phyloP scores from a whole-genome alignment of 1,284 basidiomycete genomes.

The Omphalotus olearius region DNA sequence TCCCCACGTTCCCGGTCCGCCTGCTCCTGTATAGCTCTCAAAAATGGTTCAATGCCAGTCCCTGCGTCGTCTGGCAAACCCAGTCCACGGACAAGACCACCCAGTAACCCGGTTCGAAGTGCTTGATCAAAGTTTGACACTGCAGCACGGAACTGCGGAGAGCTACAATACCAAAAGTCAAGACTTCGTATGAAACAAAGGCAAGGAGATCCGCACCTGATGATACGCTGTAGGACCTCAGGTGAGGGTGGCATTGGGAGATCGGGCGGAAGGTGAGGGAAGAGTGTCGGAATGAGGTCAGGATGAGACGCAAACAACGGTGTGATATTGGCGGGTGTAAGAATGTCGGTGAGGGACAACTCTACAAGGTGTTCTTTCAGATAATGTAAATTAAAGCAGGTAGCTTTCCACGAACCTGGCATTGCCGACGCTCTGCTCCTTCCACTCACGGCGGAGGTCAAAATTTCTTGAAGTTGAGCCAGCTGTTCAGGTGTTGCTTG shows the following conservation, averaged over 20 bases:
- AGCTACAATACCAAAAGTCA: constrained; percentile 20
- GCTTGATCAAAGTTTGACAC: constrained; percentile 75
- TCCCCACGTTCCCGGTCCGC: constrained; percentile 46
- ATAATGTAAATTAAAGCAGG: constrained; percentile 12
- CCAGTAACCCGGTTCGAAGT: constrained; percentile 68
- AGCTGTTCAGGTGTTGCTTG: constrained; percentile 53
- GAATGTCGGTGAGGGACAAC: constrained; percentile 63
- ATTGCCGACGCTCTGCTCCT: constrained; percentile 6
- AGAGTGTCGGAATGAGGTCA: constrained; percentile 60
- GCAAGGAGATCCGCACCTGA: constrained; percentile 22
- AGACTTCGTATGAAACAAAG: neutral
- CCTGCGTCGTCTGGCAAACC: constrained; percentile 80
- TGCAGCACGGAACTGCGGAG: constrained; percentile 55
- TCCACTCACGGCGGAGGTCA: constrained; percentile 30
- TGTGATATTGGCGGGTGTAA: constrained; percentile 65
- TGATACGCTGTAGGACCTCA: constrained; percentile 55
- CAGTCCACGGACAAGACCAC: constrained; percentile 64
- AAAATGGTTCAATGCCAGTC: constrained; percentile 63
- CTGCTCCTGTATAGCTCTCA: constrained; percentile 71
- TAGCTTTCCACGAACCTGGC: constrained; percentile 14
- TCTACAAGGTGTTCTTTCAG: constrained; percentile 33
- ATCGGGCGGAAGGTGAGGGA: constrained; percentile 75
- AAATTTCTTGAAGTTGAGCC: constrained; percentile 43
- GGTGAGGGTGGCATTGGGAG: constrained; percentile 60
- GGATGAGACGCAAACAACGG: constrained; percentile 68